Percentiles rank a stretch among this genome's conserved stretches.
phyloP scores from a whole-genome alignment of 2,329 filamentous ascomycete genomes.

The Fusarium redolens region DNA sequence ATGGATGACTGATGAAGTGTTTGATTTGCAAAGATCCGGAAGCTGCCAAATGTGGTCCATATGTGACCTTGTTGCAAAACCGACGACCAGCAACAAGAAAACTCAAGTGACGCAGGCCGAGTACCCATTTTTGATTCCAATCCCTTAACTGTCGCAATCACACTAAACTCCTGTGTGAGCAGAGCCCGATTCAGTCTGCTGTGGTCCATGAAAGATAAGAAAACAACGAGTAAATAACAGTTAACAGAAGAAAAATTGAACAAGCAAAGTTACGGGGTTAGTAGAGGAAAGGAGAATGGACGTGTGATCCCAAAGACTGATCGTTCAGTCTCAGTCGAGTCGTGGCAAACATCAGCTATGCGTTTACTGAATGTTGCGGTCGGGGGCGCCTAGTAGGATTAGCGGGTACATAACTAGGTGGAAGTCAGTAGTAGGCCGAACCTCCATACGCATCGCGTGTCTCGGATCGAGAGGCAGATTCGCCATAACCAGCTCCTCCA shows the following conservation, averaged over 20 bases:
- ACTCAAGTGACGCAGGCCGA: constrained; percentile 51
- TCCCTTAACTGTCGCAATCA: constrained; percentile 53
- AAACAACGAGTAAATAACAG: constrained; percentile 40
- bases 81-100: constrained; percentile 53
- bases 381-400: constrained; percentile 48
- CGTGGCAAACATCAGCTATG: constrained; percentile 21
- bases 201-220: constrained; percentile 45
- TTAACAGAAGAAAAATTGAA: constrained; percentile 45
- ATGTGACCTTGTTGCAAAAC: constrained; percentile 52
- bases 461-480: constrained; percentile 57
- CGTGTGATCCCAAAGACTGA: constrained; percentile 34
- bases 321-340: constrained; percentile 32
- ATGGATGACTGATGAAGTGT: constrained; percentile 54
- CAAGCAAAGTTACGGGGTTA: constrained; percentile 42
- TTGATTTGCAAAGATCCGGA: constrained; percentile 55
- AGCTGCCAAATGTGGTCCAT: constrained; percentile 54
- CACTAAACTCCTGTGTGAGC: constrained; percentile 52
- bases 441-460: constrained; percentile 58
- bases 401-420: constrained; percentile 39
- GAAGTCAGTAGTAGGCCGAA: constrained; percentile 46
- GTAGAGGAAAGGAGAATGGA: constrained; percentile 45
- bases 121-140: constrained; percentile 50
- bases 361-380: constrained; percentile 45
- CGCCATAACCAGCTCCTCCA: constrained; percentile 54
- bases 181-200: constrained; percentile 48